Conservation (phyloP, 1,284 basidiomycete genomes). For the Phylloporus gajari region DNA sequence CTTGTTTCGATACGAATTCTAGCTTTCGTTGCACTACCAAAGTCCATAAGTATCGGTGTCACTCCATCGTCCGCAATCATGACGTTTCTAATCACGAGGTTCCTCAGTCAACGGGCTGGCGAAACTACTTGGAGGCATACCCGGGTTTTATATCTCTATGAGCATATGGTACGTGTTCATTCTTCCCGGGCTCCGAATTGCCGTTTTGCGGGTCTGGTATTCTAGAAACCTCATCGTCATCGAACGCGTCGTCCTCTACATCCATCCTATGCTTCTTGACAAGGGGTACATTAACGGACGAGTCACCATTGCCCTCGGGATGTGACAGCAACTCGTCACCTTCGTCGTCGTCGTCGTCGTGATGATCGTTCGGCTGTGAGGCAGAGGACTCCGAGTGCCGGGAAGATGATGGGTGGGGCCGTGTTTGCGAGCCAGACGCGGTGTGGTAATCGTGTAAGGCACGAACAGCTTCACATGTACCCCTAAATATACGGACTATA, state of each 20-base stretch:
- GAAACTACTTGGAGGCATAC: conserved; percentile 55
- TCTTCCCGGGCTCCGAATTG: conserved; percentile 51
- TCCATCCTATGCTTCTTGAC: conserved; percentile 62
- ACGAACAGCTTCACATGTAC: conserved; percentile 91
- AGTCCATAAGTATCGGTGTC: conserved; percentile 96
- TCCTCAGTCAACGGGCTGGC: conserved; percentile 14
- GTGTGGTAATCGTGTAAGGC: conserved; percentile 91
- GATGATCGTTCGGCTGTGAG: conserved; percentile 35
- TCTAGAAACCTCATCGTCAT: conserved; percentile 74
- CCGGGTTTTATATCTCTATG: conserved; percentile 98
- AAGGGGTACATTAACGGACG: conserved; percentile 56
- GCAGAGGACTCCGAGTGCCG: conserved; percentile 33
- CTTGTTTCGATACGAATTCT: conserved; percentile 82
- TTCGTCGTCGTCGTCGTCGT: conserved; percentile 55
- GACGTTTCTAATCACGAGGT: conserved; percentile 73
- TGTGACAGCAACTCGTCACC: conserved; percentile 72
- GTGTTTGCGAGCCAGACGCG: conserved; percentile 49
- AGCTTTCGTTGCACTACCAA: conserved; percentile 89
- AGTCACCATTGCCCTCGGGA: conserved; percentile 70
- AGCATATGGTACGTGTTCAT: conserved; percentile 86
- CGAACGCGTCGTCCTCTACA: conserved; percentile 69
- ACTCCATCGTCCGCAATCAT: conserved; percentile 93
- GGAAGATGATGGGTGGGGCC: conserved; percentile 37
- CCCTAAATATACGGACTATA: conserved; percentile 90
- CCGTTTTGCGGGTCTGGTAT: conserved; percentile 45